Conservation (phyloP, 2,329 filamentous ascomycete genomes). For the Colletotrichum chrysophilum region DNA sequence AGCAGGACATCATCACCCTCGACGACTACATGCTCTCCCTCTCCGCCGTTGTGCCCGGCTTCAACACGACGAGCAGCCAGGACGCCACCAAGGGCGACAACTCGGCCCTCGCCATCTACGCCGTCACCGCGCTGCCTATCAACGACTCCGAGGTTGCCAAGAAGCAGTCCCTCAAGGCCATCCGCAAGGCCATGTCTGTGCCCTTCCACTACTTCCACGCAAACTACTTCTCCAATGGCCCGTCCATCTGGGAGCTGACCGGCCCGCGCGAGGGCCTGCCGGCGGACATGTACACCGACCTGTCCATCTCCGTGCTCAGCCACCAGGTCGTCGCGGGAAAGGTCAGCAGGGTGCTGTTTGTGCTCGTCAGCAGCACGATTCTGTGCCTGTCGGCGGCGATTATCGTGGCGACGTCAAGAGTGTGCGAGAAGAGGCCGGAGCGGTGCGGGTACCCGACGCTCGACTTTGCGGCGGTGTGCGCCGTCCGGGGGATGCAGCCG, state of each 20-base stretch:
- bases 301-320: constrained; percentile 10
- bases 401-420: constrained; percentile 3
- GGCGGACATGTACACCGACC: constrained; percentile 11
- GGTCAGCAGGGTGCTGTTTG: constrained; percentile 9
- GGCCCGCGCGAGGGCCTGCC: background rate
- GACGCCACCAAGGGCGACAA: constrained; percentile 1
- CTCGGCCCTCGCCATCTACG: constrained; percentile 15
- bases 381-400: background rate
- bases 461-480: constrained; percentile 16
- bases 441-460: constrained; percentile 16
- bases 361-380: background rate
- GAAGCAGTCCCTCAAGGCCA: constrained; percentile 7
- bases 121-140: constrained; percentile 15
- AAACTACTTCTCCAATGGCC: background rate
- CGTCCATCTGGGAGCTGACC: constrained; percentile 8
- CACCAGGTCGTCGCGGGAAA: constrained; percentile 13
- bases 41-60: constrained; percentile 6
- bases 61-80: background rate
- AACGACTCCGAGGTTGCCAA: constrained; percentile 17
- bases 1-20: background rate
- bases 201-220: constrained; percentile 16
- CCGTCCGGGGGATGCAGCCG: background rate
- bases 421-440: constrained; percentile 9
- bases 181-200: constrained; percentile 15
- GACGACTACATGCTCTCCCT: constrained; percentile 11